Evolutionary conservation across 2,329 filamentous ascomycete species (phyloP).

Genomic region (Pestalotiopsis sp.): DNA sequence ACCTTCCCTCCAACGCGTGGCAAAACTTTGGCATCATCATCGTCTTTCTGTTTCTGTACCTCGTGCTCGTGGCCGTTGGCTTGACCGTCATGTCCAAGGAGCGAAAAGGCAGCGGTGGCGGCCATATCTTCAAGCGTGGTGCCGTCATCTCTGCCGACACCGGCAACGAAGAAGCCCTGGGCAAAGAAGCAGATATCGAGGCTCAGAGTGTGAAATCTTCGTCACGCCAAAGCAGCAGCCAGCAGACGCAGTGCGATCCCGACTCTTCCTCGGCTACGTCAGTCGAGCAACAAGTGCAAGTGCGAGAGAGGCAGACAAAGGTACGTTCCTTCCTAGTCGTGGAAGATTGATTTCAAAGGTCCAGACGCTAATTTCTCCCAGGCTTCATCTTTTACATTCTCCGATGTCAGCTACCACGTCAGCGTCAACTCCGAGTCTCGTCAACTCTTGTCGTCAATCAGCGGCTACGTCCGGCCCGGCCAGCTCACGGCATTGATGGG

Average conservation of each 20-base stretch:
- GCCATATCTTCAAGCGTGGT: neutral
- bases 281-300: neutral
- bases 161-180: neutral
- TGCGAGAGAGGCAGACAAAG: neutral
- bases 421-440: neutral
- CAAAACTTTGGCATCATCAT: slow-evolving; percentile 83
- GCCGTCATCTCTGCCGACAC: neutral
- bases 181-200: neutral
- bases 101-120: neutral
- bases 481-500: slow-evolving; percentile 87
- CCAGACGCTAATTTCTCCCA: neutral
- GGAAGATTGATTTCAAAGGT: neutral
- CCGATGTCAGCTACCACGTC: neutral
- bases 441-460: slow-evolving; percentile 49
- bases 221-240: neutral
- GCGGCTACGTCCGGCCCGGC: slow-evolving; percentile 93
- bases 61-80: slow-evolving; percentile 77
- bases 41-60: slow-evolving; percentile 75
- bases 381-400: neutral
- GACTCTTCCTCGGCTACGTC: neutral
- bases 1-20: slow-evolving; percentile 71
- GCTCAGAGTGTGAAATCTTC: neutral
- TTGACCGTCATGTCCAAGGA: slow-evolving; percentile 36
- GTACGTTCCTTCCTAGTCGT: neutral
- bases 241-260: neutral